phyloP scores from a whole-genome alignment of 2,329 filamentous ascomycete species.

The Bipolaris cookei region DNA sequence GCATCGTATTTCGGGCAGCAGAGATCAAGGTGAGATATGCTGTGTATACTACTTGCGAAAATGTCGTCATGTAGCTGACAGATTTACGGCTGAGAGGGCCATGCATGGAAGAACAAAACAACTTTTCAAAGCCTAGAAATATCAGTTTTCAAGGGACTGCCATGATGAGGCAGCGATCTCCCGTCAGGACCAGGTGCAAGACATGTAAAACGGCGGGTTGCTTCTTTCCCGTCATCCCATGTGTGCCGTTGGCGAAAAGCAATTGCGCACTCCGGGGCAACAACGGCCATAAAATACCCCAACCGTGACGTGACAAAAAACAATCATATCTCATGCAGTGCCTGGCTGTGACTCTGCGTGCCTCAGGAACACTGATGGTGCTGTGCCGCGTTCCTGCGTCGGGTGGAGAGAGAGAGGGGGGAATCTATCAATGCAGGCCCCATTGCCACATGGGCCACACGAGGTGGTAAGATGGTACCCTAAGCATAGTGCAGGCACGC shows the following conservation, averaged over 20 bases:
- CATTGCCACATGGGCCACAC: background rate
- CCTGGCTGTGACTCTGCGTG: conserved; percentile 11
- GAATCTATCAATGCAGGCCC: background rate
- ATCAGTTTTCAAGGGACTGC: too few relatives aligned
- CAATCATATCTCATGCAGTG: background rate
- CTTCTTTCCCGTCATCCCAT: conserved; percentile 8
- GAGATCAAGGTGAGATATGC: background rate
- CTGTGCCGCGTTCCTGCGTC: conserved; percentile 19
- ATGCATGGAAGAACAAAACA: too few relatives aligned
- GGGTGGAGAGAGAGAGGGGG: background rate
- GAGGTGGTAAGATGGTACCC: background rate
- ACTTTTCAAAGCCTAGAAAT: too few relatives aligned
- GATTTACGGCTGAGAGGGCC: background rate
- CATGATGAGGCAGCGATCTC: too few relatives aligned
- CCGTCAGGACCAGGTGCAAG: background rate
- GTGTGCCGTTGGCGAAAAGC: conserved; percentile 9
- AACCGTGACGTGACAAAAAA: too few relatives aligned
- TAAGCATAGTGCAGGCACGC: background rate
- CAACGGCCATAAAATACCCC: background rate
- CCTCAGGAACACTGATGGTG: conserved; percentile 7
- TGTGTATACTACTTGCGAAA: background rate
- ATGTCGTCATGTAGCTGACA: background rate
- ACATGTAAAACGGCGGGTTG: conserved; percentile 5
- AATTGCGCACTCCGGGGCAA: background rate
- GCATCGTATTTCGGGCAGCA: background rate